A percentile compares a stretch with the other conserved stretches of the same genome.
Evolutionary conservation across 768 basidiomycete species (phyloP).

Genomic region (Lactarius hengduanensis): DNA sequence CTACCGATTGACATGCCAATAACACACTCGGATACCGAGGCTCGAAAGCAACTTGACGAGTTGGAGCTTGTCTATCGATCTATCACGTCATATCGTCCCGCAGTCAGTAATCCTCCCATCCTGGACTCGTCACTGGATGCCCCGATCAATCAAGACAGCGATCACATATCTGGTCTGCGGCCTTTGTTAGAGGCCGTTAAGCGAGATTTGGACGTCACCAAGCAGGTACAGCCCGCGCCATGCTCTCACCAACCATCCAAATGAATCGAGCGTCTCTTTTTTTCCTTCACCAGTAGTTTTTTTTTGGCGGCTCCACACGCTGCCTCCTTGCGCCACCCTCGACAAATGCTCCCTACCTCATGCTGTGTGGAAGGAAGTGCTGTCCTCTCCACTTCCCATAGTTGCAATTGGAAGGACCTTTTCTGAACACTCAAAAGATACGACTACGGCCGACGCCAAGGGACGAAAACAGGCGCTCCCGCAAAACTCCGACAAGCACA

Average conservation of each 20-base stretch:
- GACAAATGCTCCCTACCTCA: conserved; percentile 77
- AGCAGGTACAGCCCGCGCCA: conserved; percentile 37
- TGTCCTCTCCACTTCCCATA: conserved; percentile 57
- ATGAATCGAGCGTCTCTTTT: conserved; percentile 9
- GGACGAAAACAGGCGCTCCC: conserved; percentile 19
- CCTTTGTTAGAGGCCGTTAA: conserved; percentile 43
- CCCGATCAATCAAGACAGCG: conserved; percentile 20
- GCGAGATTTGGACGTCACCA: conserved; percentile 43
- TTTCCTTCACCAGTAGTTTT: conserved; percentile 54
- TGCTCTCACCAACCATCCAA: conserved; percentile 19
- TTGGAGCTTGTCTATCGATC: conserved; percentile 33
- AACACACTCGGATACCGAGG: conserved; percentile 30
- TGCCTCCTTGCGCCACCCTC: conserved; percentile 49
- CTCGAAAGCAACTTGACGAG: conserved; percentile 30
- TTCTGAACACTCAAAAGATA: conserved; percentile 24
- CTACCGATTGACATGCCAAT: conserved; percentile 11
- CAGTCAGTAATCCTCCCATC: conserved; percentile 35
- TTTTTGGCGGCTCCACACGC: conserved; percentile 49
- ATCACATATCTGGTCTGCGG: conserved; percentile 41
- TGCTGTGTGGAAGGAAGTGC: conserved; percentile 79
- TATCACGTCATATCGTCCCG: conserved; percentile 33
- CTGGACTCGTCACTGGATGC: conserved; percentile 37
- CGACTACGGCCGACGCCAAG: not conserved
- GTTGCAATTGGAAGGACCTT: conserved; percentile 60
- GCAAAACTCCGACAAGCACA: conserved; percentile 18